These are phyloP conservation scores for Vitis rupestris DNA, from an alignment of 164 flowering plant species.

Conservation along the genomic window DNA sequence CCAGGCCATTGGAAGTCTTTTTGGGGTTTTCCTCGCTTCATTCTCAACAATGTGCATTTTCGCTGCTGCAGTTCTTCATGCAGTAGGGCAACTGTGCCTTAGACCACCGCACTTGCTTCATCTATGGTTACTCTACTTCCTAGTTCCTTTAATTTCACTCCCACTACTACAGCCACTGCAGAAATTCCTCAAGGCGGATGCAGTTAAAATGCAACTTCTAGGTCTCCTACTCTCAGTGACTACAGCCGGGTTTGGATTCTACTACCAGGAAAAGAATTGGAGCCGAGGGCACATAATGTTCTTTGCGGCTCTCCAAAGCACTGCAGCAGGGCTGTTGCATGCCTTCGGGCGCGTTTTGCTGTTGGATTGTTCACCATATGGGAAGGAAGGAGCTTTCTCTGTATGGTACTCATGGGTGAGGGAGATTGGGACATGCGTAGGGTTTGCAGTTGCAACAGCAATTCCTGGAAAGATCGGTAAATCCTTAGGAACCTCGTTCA, in stretches of 20 bases:
- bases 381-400: conserved; percentile 59
- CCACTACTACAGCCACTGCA: conserved; percentile 55
- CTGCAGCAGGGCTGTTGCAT: conserved; percentile 44
- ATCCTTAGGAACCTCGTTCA: conserved; percentile 43
- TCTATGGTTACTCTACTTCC: conserved; percentile 53
- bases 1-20: conserved; percentile 48
- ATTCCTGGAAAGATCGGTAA: conserved; percentile 25
- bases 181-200: conserved; percentile 38
- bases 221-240: conserved; percentile 40
- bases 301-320: conserved; percentile 45
- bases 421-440: conserved; percentile 42
- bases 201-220: conserved; percentile 54
- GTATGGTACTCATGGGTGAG: conserved; percentile 55
- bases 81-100: conserved; percentile 46
- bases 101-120: conserved; percentile 26
- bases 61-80: conserved; percentile 42
- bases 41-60: conserved; percentile 55
- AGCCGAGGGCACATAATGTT: conserved; percentile 20
- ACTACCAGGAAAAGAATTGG: conserved; percentile 36
- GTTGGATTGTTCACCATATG: conserved; percentile 56
- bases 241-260: conserved; percentile 52
- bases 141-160: conserved; percentile 48
- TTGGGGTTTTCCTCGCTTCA: conserved; percentile 41
- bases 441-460: conserved; percentile 46
- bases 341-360: conserved; percentile 56